Conservation (phyloP, 768 basidiomycete species). For the Mycena epipterygia region DNA sequence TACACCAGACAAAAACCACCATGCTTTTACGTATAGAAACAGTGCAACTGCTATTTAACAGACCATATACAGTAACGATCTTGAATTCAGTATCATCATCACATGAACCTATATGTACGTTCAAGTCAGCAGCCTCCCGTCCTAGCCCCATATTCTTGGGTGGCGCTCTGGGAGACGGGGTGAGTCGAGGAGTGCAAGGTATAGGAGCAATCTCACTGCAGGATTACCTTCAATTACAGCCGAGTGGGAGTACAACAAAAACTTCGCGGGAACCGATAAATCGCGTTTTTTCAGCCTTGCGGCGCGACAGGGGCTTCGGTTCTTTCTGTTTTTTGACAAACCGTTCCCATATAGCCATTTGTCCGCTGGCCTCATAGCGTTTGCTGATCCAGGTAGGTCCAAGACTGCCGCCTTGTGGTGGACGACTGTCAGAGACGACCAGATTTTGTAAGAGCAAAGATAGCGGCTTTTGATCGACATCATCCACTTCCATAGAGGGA, state of each 20-base stretch:
- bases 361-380: neutral
- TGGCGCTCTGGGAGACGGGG: too few species aligned
- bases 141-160: too few species aligned
- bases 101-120: too few species aligned
- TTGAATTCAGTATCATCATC: too few species aligned
- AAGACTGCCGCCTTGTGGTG: conserved; percentile 13
- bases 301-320: conserved; percentile 19
- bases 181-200: too few species aligned
- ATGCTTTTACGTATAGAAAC: too few species aligned
- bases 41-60: too few species aligned
- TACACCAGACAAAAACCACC: too few species aligned
- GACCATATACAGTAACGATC: too few species aligned
- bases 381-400: conserved; percentile 27
- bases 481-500: conserved; percentile 6
- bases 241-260: conserved; percentile 16
- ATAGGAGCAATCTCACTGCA: too few species aligned
- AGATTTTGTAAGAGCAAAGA: conserved; percentile 1
- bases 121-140: too few species aligned
- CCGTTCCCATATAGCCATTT: conserved; percentile 4
- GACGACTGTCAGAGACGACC: neutral
- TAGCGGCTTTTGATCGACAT: conserved; percentile 18
- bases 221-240: too few species aligned
- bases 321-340: conserved; percentile 13
- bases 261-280: neutral
- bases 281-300: conserved; percentile 5